phyloP scores from a whole-genome alignment of 2,329 filamentous ascomycete species.

The Colletotrichum endophyticum region DNA sequence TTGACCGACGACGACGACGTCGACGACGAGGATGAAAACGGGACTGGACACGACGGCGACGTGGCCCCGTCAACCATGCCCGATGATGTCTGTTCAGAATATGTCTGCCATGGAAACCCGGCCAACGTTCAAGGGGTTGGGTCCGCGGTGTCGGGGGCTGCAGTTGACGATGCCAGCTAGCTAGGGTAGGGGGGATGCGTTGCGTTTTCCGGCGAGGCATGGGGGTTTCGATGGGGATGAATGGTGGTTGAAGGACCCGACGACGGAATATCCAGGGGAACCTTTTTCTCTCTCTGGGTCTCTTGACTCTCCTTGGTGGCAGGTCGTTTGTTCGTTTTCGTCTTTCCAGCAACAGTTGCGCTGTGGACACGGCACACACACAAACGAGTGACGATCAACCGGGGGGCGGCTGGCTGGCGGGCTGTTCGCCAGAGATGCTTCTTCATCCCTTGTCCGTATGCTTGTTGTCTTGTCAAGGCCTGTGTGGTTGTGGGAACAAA shows the following conservation, averaged over 20 bases:
- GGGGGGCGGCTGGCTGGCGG: not conserved
- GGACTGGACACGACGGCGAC: not conserved
- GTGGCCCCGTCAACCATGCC: not conserved
- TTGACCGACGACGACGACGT: not conserved
- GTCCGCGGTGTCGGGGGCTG: not conserved
- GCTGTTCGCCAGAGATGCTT: not conserved
- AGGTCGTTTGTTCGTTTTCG: not conserved
- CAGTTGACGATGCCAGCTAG: not conserved
- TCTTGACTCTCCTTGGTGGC: not conserved
- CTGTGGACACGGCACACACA: not conserved
- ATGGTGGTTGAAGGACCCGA: not conserved
- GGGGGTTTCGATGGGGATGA: not conserved
- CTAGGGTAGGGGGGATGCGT: not conserved
- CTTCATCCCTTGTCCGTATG: not conserved
- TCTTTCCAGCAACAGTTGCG: not conserved
- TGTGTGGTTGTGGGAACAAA: slow-evolving; percentile 1
- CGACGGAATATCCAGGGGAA: not conserved
- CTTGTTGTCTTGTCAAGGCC: not conserved
- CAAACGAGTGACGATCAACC: not conserved
- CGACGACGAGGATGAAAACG: not conserved
- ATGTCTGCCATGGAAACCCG: not conserved
- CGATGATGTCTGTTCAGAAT: not conserved
- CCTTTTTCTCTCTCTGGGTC: not conserved
- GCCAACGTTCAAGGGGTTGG: not conserved
- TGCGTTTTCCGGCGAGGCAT: not conserved